Conservation (phyloP, 108 stramenopile genomes). For the Stephanodiscus minutulus region DNA sequence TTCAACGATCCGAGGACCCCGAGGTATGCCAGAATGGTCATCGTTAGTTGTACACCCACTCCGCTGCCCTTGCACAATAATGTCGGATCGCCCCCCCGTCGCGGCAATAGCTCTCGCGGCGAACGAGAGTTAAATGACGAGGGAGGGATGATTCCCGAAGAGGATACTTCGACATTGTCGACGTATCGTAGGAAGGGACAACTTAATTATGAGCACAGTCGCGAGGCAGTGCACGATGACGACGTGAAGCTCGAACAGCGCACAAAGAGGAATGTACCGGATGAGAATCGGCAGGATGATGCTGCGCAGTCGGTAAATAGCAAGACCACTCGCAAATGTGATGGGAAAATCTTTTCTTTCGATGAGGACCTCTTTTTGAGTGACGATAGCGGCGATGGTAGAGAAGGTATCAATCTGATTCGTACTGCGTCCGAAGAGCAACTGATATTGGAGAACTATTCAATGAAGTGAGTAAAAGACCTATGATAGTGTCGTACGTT, state of each 20-base stretch:
- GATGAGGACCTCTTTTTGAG: background rate
- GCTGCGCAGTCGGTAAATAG: background rate
- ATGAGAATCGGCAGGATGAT: background rate
- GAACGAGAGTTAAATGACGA: background rate
- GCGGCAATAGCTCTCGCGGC: background rate
- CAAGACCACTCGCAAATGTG: background rate
- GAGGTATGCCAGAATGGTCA: background rate
- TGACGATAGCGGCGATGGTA: background rate
- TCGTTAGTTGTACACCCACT: background rate
- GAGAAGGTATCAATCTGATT: slow-evolving; percentile 8
- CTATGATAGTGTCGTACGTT: background rate
- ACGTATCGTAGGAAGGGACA: slow-evolving; percentile 1
- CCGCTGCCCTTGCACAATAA: background rate
- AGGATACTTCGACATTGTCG: background rate
- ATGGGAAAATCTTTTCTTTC: background rate
- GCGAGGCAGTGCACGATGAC: background rate
- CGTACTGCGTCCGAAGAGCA: slow-evolving; percentile 45
- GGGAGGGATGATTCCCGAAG: background rate
- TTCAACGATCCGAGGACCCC: background rate
- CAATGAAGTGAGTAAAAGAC: slow-evolving; percentile 15
- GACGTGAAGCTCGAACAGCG: background rate
- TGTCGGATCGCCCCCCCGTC: background rate
- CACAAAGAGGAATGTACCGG: background rate
- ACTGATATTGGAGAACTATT: slow-evolving; percentile 38
- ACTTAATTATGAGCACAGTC: background rate